Conservation (phyloP, 176 grass and related monocot genomes). For the Elymus sibiricus region DNA sequence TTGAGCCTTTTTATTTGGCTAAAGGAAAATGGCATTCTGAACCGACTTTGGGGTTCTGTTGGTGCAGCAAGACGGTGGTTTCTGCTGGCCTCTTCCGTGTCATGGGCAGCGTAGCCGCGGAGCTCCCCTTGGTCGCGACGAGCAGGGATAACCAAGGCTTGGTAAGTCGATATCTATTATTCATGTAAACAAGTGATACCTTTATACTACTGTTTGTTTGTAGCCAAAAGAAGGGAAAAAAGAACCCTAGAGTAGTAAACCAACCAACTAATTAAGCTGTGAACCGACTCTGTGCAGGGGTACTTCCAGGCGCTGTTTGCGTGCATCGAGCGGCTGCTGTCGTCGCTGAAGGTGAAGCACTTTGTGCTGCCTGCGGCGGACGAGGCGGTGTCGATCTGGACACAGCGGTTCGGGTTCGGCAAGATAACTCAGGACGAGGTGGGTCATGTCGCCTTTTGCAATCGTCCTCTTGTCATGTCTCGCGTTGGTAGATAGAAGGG, state of each 20-base stretch:
- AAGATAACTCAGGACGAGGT: slow-evolving; percentile 85
- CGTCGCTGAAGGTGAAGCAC: slow-evolving; percentile 70
- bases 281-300: slow-evolving; percentile 41
- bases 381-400: slow-evolving; percentile 86
- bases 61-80: slow-evolving; percentile 69
- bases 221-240: neutral
- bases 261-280: neutral
- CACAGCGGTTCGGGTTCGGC: slow-evolving; percentile 70
- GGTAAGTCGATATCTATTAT: slow-evolving; percentile 40
- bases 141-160: slow-evolving; percentile 61
- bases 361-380: slow-evolving; percentile 86
- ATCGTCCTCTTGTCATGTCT: neutral
- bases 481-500: neutral
- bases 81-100: slow-evolving; percentile 67
- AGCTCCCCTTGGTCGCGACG: slow-evolving; percentile 80
- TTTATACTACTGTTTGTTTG: neutral
- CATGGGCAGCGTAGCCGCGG: slow-evolving; percentile 63
- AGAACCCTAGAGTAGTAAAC: neutral
- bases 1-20: neutral
- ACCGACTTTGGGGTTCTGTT: slow-evolving; percentile 18
- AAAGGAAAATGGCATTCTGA: neutral
- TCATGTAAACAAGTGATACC: neutral
- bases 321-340: slow-evolving; percentile 68
- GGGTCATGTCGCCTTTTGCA: neutral
- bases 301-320: slow-evolving; percentile 76